Conservation (phyloP, 2,329 filamentous ascomycete species). For the Calonectria multiphialidica region DNA sequence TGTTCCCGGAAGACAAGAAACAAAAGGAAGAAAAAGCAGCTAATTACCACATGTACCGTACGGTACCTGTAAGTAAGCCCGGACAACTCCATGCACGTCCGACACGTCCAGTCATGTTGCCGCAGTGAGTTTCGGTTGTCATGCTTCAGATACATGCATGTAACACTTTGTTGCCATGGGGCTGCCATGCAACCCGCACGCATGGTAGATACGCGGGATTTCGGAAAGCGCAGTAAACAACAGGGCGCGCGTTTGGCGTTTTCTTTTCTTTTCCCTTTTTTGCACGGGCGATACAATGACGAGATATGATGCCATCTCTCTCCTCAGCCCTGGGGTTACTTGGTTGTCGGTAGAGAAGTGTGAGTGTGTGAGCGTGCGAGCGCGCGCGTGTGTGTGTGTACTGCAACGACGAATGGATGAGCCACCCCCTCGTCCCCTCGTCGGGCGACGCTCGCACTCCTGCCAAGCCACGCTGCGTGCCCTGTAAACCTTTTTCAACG, state of each 20-base stretch:
- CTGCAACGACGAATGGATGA: no score
- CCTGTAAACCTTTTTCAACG: constrained; percentile 3
- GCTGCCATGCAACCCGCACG: neutral
- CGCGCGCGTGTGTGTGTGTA: neutral
- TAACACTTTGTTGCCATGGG: neutral
- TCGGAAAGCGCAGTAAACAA: neutral
- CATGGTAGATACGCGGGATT: neutral
- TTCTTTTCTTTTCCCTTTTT: no score
- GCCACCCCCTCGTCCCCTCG: neutral
- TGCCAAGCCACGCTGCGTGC: constrained; percentile 2
- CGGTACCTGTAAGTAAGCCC: neutral
- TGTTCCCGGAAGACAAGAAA: neutral
- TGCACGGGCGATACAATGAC: neutral
- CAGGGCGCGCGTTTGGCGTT: neutral
- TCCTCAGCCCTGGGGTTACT: no score
- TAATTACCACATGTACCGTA: neutral
- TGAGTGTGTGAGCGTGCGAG: no score
- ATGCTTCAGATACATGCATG: constrained; percentile 10
- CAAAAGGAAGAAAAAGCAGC: neutral
- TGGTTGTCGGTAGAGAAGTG: no score
- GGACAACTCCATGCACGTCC: neutral
- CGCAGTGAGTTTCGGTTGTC: constrained; percentile 8
- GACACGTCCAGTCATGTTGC: constrained; percentile 6
- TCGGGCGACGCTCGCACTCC: neutral
- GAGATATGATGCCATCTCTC: neutral